Base-by-base conservation (phyloP, 2,329 filamentous ascomycete genomes). In the Verticillium albo-atrum region DNA sequence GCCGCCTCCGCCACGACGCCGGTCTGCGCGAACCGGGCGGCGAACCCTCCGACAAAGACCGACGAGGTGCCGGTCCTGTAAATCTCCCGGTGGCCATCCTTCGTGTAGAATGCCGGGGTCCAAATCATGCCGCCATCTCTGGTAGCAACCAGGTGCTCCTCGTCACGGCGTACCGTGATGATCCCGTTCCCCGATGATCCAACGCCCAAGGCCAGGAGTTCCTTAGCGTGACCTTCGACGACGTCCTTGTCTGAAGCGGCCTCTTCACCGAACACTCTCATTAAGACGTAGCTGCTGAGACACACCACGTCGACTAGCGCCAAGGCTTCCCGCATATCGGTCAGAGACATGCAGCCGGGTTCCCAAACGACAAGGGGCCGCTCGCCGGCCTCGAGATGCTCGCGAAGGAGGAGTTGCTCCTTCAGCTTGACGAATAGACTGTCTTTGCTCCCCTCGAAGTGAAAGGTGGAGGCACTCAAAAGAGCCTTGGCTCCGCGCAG, bases 41-140 rank as follows among this genome's bases (percentile, higher is more conserved):
- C 42, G 26, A 60, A 59, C 0, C 57, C 57, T 17, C 57, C 61
- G 7, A 61, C 54, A 14, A 63, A 63, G 14, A 52, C 57, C 25
- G 61, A 61, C 0, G 57, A 51, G 7, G 60, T 57, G 3, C 55
- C 57, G 6, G 55, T 61, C 2, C 50, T 30, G 20, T 61, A 55
- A 4, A 56, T 20, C 1, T 59, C 55, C 12, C 26, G 30, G 0
- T 37, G 28, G 1, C 54, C 58, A 17, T 47, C 54, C 23, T 28
- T 15, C 1, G 54, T 53, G 32, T 62, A 47, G 23, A 56, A 62
- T 28, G 61, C 32, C 15, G 59, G 59, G 6, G 56, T 42, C 61
- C 59, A 61, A n/a, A 53, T 9, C 4, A 28, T 27, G 2, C 14
- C 17, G 30, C 15, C 55, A 1, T 34, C 12, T 32, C 25, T 37